phyloP scores from a whole-genome alignment of 2,329 filamentous ascomycete species.

The Fusarium marasasianum region DNA sequence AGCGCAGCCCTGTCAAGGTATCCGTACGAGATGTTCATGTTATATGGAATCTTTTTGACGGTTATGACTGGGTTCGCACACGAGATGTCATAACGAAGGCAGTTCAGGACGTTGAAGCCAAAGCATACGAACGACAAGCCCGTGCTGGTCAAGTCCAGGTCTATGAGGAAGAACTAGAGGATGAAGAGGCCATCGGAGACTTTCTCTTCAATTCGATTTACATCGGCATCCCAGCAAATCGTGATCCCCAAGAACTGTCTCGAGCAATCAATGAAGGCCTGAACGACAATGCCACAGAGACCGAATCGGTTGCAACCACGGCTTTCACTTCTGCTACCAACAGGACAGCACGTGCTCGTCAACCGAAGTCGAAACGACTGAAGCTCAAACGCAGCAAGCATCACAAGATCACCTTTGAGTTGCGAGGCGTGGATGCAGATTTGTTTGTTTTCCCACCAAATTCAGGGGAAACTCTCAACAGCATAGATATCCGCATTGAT shows the following conservation, averaged over 20 bases:
- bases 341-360: slow-evolving; percentile 55
- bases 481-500: slow-evolving; percentile 82
- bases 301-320: slow-evolving; percentile 85
- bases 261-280: slow-evolving; percentile 88
- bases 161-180: slow-evolving; percentile 77
- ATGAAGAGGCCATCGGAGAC: slow-evolving; percentile 89
- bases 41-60: slow-evolving; percentile 98
- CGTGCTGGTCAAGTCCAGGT: slow-evolving; percentile 65
- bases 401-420: slow-evolving; percentile 95
- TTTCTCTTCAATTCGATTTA: slow-evolving; percentile 99
- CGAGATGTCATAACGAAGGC: slow-evolving; percentile 87
- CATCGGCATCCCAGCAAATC: slow-evolving; percentile 88
- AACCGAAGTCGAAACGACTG: slow-evolving; percentile 66
- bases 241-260: slow-evolving; percentile 83
- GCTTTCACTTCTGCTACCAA: slow-evolving; percentile 69
- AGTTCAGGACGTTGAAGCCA: slow-evolving; percentile 86
- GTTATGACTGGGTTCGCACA: slow-evolving; percentile 94
- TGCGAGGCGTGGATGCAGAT: slow-evolving; percentile 85
- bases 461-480: slow-evolving; percentile 84
- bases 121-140: slow-evolving; percentile 78
- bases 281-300: slow-evolving; percentile 87
- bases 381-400: slow-evolving; percentile 85
- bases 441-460: slow-evolving; percentile 81
- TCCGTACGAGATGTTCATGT: slow-evolving; percentile 87
- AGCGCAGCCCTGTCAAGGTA: slow-evolving; percentile 77